Evolutionary conservation across 2,329 filamentous ascomycete genomes (phyloP).

Genomic region (Sporothrix schenckii): DNA sequence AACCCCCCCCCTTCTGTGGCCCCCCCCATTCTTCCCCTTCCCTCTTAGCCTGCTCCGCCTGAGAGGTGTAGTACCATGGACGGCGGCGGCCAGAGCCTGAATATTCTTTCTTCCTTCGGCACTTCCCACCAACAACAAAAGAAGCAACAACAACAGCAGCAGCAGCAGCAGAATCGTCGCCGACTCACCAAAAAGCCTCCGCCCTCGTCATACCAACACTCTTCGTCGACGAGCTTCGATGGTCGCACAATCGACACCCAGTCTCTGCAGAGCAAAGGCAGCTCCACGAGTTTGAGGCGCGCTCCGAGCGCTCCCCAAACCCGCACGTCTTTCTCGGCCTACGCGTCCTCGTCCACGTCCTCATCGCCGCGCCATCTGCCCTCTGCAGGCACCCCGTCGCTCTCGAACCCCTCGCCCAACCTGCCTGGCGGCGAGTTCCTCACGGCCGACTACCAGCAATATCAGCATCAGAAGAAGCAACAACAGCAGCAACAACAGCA

Average conservation of each 20-base stretch:
- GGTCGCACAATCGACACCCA: conserved; percentile 56
- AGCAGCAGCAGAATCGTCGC: conserved; percentile 50
- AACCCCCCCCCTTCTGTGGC: background rate
- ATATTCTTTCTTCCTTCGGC: conserved; percentile 50
- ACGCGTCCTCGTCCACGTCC: conserved; percentile 51
- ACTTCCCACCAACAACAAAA: conserved; percentile 43
- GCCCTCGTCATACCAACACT: conserved; percentile 53
- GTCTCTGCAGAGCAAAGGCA: conserved; percentile 64
- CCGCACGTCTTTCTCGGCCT: conserved; percentile 51
- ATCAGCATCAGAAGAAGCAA: conserved; percentile 9
- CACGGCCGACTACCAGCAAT: conserved; percentile 44
- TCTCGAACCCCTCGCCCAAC: conserved; percentile 50
- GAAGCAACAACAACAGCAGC: conserved; percentile 22
- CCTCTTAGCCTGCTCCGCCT: conserved; percentile 30
- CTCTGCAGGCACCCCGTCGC: conserved; percentile 40
- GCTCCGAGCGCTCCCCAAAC: conserved; percentile 62
- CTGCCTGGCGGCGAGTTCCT: conserved; percentile 52
- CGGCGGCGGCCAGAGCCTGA: conserved; percentile 43
- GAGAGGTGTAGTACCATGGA: conserved; percentile 51
- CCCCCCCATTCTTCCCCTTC: conserved; percentile 6
- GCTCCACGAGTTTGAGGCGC: conserved; percentile 64
- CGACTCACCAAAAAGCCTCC: conserved; percentile 66
- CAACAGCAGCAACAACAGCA: conserved; percentile 24
- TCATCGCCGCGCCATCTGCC: conserved; percentile 54
- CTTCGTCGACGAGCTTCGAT: conserved; percentile 56